Evolutionary conservation across 2,329 filamentous ascomycete species (phyloP), one percentile per base, ranked within the genome.

Genomic region (Ceratocystis smalleyi): DNA sequence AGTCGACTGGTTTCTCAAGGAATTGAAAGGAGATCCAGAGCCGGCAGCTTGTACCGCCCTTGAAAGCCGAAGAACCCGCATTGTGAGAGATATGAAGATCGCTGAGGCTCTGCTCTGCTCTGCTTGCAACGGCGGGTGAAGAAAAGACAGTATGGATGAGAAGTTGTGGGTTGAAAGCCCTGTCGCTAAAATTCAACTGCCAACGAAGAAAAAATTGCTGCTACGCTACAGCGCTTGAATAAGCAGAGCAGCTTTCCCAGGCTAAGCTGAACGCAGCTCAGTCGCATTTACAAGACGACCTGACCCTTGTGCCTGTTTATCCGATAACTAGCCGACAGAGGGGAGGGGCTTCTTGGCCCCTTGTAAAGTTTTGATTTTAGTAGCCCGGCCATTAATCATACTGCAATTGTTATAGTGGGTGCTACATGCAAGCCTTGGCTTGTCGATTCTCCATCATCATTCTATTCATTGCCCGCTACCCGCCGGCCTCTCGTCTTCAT

Each of bases 1-100:
- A 60, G 59, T 24, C 19, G 63, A 32, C 54, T 65, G 65, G 47
- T 51, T 57, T 45, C 65, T 57, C 30, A 61, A 30, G 22, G 63
- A 57, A 40, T 32, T 62, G 22, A 62, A 57, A 17, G 60, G 63
- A 59, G 62, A 49, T 27, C 32, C 62, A 57, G 27, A 12, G 22
- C 55, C 63, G 43, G 43, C 47, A 45, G 49, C 57, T 32, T 59
- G 62, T 19, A 64, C 45, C 22, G 65, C 65, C 43, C 49, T 59
- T 30, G 65, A 64, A 62, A 63, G 47, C 59, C 62, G 65, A 59
- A 66, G 35, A 66, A 64, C 65, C 65, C 65, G 57, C 65, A 66
- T 66, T 57, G 47, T 66, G 49, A 55, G 15, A 61, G 45, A 47
- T 8, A 49, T 49, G 15, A 61, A 61, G 47, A 54, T 40, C 43